Base-by-base conservation (phyloP, 2,329 filamentous ascomycete genomes). In the Trichoderma sp. region DNA sequence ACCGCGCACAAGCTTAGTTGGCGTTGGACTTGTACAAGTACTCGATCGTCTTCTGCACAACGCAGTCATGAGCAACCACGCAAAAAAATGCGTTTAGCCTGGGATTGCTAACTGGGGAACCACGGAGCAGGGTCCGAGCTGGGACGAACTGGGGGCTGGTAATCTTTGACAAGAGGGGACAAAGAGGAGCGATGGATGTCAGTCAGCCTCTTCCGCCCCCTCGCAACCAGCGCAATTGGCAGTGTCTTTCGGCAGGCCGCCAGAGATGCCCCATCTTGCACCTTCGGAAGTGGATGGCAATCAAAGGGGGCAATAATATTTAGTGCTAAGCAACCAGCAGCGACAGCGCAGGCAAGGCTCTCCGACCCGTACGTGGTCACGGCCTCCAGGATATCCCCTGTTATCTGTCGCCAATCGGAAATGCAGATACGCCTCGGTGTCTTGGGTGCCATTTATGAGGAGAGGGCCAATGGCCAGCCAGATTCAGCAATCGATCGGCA, bases 391-490 rank as follows among this genome's bases (percentile, higher is more conserved):
- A 50, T 69, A 8, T 14, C 65, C 71, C 72, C 64, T 68, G 64
- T 56, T 38, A 5, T 29, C 14, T 14, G 56, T 65, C 62, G 71
- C 75, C 75, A 76, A 76, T 76, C 75, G 69, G 75, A 76, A 56
- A 73, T 56, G 53, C 69, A 64, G 59, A 63, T 41, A n/a, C 21
- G 69, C 18, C 2, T 65, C 62, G 24, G 35, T 56, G 75, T 74
- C 75, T 76, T 64, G 38, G 50, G 38, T 38, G 69, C 64, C 63
- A 63, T 74, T 74, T 71, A n/a, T 18, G 65, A 59, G 50, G 50
- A 38, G 31, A 60, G 33, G 45, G 53, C 64, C 64, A 67, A 67
- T 67, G 38, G 6, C 16, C 12, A 12, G 18, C 11, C 27, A 14
- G 65, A 50, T 63, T 60, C 56, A 63, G 68, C 73, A 59, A 71